A percentile compares a stretch with the other conserved stretches of the same genome.
These are phyloP conservation scores for Aspergillus taichungensis DNA, from an alignment of 495 filamentous ascomycete species.

Conservation along the genomic window DNA sequence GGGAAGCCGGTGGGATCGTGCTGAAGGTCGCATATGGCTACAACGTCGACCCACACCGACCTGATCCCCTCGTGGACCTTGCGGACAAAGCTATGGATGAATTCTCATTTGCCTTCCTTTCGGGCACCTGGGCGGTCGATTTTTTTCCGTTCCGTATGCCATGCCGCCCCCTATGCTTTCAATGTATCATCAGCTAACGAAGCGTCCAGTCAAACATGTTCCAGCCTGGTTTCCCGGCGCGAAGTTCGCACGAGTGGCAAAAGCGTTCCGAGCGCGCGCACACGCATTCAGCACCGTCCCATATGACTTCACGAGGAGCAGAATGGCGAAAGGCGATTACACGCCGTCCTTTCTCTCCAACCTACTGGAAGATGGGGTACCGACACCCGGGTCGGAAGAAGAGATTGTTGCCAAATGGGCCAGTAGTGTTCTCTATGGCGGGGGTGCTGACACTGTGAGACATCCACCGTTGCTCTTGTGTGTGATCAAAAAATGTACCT, in stretches of 20 bases:
- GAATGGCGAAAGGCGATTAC: constrained; percentile 26
- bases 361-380: constrained; percentile 15
- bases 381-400: neutral
- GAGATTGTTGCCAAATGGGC: constrained; percentile 28
- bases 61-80: constrained; percentile 35
- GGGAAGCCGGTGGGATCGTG: constrained; percentile 34
- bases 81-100: constrained; percentile 29
- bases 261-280: constrained; percentile 7
- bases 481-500: neutral
- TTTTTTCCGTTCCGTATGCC: constrained; percentile 22
- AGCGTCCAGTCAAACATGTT: constrained; percentile 17
- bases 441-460: constrained; percentile 42
- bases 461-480: neutral
- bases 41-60: constrained; percentile 25
- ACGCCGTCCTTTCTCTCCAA: constrained; percentile 26
- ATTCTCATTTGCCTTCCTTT: constrained; percentile 30
- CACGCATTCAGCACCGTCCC: constrained; percentile 7
- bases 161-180: too few species aligned
- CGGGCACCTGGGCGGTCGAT: constrained; percentile 40
- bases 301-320: constrained; percentile 33
- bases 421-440: constrained; percentile 40
- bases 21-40: constrained; percentile 44
- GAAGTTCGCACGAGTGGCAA: constrained; percentile 28
- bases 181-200: neutral
- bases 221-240: constrained; percentile 41